Evolutionary conservation across 345 rosid species (phyloP).

Genomic region (Geranium brycei): DNA sequence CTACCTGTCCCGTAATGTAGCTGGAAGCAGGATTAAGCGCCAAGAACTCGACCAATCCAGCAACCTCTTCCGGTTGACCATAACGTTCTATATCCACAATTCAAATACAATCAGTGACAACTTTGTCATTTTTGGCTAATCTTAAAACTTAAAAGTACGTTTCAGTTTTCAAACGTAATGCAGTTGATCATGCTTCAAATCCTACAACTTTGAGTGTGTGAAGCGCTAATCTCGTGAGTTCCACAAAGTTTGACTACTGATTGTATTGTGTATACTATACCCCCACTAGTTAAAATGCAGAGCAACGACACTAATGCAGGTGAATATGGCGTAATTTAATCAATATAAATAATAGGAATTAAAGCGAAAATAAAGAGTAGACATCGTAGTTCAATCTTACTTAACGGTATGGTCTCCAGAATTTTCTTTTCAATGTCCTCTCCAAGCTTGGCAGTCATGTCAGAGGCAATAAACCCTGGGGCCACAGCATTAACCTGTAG

Average conservation of each 20-base stretch:
- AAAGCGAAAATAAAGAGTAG: neutral
- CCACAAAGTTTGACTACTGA: neutral
- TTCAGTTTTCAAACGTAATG: neutral
- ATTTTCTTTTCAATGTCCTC: slow-evolving; percentile 87
- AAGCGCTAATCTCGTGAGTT: neutral
- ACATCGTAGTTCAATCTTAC: slow-evolving; percentile 20
- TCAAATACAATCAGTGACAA: neutral
- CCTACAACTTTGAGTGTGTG: neutral
- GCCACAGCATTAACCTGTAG: slow-evolving; percentile 81
- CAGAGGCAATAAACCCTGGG: slow-evolving; percentile 92
- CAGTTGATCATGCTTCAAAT: neutral
- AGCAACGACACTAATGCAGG: no score
- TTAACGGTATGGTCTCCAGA: slow-evolving; percentile 70
- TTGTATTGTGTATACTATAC: no score
- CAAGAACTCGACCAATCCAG: slow-evolving; percentile 91
- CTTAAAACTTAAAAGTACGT: neutral
- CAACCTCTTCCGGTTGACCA: slow-evolving; percentile 97
- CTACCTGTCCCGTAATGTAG: slow-evolving; percentile 93
- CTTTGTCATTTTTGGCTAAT: neutral
- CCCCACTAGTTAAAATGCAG: no score
- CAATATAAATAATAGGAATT: no score
- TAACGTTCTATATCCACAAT: slow-evolving; percentile 53
- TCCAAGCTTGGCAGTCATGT: slow-evolving; percentile 89
- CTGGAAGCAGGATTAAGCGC: slow-evolving; percentile 79
- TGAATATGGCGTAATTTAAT: no score